Evolutionary conservation across 2,329 filamentous ascomycete species (phyloP).

Genomic region (Trichoderma sp.): DNA sequence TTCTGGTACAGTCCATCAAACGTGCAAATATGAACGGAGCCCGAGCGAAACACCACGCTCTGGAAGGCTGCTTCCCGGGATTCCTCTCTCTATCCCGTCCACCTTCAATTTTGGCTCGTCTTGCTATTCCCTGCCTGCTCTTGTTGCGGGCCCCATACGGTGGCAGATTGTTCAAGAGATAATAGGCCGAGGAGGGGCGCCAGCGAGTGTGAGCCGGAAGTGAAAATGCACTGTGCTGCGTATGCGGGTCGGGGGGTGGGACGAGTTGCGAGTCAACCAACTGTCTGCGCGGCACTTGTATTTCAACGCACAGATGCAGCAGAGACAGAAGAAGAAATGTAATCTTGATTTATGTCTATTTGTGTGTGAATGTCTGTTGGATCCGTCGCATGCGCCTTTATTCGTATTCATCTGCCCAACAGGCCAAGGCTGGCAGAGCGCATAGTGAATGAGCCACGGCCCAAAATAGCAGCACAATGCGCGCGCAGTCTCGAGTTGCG

Average conservation of each 20-base stretch:
- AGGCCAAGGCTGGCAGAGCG: not conserved
- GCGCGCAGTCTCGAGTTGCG: slow-evolving; percentile 1
- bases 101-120: slow-evolving; percentile 21
- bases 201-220: slow-evolving; percentile 6
- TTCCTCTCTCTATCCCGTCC: slow-evolving; percentile 13
- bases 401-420: slow-evolving; percentile 3
- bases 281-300: not conserved
- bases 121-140: slow-evolving; percentile 21
- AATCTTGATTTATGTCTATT: not conserved
- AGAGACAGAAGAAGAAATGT: not conserved
- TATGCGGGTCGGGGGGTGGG: not conserved
- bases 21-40: not conserved
- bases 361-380: slow-evolving; percentile 5
- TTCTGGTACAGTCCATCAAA: not conserved
- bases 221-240: slow-evolving; percentile 15
- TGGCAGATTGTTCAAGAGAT: slow-evolving; percentile 28
- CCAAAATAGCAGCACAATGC: slow-evolving; percentile 11
- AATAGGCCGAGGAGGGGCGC: slow-evolving; percentile 23
- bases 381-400: not conserved
- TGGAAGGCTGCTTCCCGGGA: slow-evolving; percentile 1
- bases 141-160: slow-evolving; percentile 22
- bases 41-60: not conserved
- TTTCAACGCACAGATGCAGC: not conserved
- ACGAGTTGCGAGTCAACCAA: not conserved
- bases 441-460: slow-evolving; percentile 9